Evolutionary conservation across 129 eudicot genomes (phyloP).

Genomic region (Flaveria ramosissima): DNA sequence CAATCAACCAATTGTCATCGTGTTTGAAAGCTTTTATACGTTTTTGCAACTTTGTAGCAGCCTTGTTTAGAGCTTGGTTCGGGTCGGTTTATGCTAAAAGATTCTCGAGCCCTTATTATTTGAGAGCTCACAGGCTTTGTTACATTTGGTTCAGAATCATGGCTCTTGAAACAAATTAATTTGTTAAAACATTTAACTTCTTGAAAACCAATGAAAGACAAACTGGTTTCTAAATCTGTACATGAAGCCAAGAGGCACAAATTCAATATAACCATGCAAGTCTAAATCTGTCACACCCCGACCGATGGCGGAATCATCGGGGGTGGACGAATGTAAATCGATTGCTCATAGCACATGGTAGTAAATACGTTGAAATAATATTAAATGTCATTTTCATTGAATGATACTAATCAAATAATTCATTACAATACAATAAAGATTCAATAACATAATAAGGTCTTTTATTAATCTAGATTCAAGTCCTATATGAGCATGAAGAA

Average conservation of each 20-base stretch:
- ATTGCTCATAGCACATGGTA: too few relatives aligned
- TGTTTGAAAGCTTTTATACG: constrained; percentile 92
- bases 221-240: constrained; percentile 52
- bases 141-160: constrained; percentile 42
- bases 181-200: constrained; percentile 37
- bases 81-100: constrained; percentile 40
- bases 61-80: constrained; percentile 62
- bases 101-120: constrained; percentile 42
- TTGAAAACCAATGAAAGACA: constrained; percentile 28
- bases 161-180: constrained; percentile 49
- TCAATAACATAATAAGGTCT: too few relatives aligned
- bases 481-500: too few relatives aligned
- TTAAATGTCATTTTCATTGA: too few relatives aligned
- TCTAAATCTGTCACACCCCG: too few relatives aligned
- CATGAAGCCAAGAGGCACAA: constrained; percentile 58
- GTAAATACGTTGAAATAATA: too few relatives aligned
- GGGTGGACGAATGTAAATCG: too few relatives aligned
- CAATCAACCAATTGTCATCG: constrained; percentile 93
- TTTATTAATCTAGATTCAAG: too few relatives aligned
- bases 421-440: too few relatives aligned
- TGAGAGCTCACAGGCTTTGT: too few relatives aligned
- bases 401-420: too few relatives aligned
- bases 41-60: constrained; percentile 88
- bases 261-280: constrained; percentile 78
- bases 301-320: too few relatives aligned